Evolutionary conservation across 2,329 filamentous ascomycete genomes (phyloP), one percentile per base, ranked within the genome.

Genomic region (Colletotrichum ledebouriae): DNA sequence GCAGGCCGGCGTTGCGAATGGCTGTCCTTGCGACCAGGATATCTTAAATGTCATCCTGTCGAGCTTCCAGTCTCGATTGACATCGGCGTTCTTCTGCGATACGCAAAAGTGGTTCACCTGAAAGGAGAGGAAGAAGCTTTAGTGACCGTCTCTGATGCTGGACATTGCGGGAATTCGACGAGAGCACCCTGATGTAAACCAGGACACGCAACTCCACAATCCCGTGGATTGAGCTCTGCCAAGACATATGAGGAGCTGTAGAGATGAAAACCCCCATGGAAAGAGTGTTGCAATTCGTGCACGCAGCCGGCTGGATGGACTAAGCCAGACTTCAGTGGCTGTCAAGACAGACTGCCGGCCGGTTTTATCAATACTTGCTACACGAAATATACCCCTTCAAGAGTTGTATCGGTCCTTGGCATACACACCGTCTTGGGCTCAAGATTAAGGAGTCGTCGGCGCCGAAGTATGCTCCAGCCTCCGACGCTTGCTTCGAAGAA

Each of bases 311-410:
- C 25, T 25, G 49, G 49, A 34, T 34, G 22, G 33, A 34, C 49
- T 52, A 52, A 25, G 29, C 6, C 22, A 25, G 49, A 15, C 15
- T n/a, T 17, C 29, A 34, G 0, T 33, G 25, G 49, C 29, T n/a
- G 49, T 17, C 49, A 0, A 34, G 25, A 25, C 15, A 0, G 25
- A 52, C n/a, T 29, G 25, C 2, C 33, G 49, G 2, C 25, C 0
- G 4, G 11, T 0, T 17, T 1, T 22, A 20, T 29, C 49, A 22
- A 52, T 52, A 52, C 2, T n/a, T 39, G 25, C 34, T 3, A 39
- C 10, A 39, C 4, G 5, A 13, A 39, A 10, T 2, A 6, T 39
- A 39, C 34, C 34, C 5, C 11, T 39, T 39, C 34, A 39, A 25
- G 25, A 4, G 4, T 25, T 25, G 25, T 25, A 25, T 25, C 25